Evolutionary conservation across 352 stramenopile genomes (phyloP).

Genomic region (Globisporangium spinosum): DNA sequence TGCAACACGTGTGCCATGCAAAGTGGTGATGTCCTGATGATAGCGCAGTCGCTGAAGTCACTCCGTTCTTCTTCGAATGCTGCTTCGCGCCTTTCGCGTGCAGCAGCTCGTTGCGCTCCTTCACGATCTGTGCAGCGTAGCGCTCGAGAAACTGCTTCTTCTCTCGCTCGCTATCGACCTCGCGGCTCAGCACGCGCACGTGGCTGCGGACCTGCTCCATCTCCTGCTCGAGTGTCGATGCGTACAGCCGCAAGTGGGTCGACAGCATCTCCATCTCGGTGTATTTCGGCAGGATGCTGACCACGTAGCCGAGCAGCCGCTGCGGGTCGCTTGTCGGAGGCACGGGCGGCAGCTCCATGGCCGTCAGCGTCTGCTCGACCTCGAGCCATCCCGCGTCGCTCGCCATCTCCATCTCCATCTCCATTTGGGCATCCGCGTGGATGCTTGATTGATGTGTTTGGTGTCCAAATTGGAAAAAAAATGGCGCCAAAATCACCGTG

Average conservation of each 20-base stretch:
- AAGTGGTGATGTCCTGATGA: conserved; percentile 34
- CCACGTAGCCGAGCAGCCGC: conserved; percentile 68
- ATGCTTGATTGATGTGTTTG: background rate
- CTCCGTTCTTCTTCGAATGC: conserved; percentile 36
- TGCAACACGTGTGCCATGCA: conserved; percentile 81
- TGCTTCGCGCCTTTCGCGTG: conserved; percentile 40
- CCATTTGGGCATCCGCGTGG: background rate
- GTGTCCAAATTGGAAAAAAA: background rate
- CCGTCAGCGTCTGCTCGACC: conserved; percentile 49
- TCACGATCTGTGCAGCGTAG: conserved; percentile 80
- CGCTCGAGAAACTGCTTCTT: conserved; percentile 80
- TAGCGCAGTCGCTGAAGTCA: background rate
- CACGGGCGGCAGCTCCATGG: conserved; percentile 54
- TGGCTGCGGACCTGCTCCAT: conserved; percentile 70
- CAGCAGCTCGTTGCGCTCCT: conserved; percentile 80
- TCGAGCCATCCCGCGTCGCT: conserved; percentile 41
- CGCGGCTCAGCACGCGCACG: conserved; percentile 46
- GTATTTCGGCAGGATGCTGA: conserved; percentile 73
- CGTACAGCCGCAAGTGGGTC: conserved; percentile 72
- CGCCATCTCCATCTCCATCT: conserved; percentile 12
- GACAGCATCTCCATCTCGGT: conserved; percentile 80
- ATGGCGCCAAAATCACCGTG: background rate
- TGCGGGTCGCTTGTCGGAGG: conserved; percentile 72
- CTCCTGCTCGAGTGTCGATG: conserved; percentile 68
- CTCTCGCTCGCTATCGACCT: conserved; percentile 51